A percentile compares a stretch with the other conserved stretches of the same genome.
phyloP scores from a whole-genome alignment of 2,329 filamentous ascomycete species.

The Nothopassalora personata region DNA sequence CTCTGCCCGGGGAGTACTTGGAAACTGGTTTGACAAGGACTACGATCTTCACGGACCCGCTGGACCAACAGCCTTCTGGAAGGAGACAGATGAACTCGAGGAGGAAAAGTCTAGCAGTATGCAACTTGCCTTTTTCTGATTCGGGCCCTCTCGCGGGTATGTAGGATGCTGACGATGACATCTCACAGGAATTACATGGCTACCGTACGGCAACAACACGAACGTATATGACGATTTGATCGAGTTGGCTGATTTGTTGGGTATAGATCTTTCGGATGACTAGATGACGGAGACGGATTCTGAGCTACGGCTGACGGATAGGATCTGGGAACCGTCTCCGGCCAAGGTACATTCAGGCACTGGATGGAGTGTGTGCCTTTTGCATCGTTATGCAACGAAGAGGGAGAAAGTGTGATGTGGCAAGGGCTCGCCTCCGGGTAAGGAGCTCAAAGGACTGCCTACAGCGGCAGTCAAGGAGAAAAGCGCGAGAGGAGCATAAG shows the following conservation, averaged over 20 bases:
- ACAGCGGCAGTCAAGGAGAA: too few species aligned
- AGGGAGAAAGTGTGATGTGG: neutral
- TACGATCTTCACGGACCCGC: slow-evolving; percentile 63
- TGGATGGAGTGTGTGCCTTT: neutral
- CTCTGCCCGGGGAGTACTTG: slow-evolving; percentile 63
- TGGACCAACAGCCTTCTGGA: slow-evolving; percentile 75
- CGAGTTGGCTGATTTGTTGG: neutral
- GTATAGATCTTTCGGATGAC: slow-evolving; percentile 7
- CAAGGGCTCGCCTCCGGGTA: neutral
- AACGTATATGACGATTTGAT: neutral
- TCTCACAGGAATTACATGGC: slow-evolving; percentile 1
- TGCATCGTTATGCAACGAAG: neutral
- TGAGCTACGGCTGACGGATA: slow-evolving; percentile 2
- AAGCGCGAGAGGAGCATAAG: neutral
- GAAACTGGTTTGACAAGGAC: slow-evolving; percentile 76
- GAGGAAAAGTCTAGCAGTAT: slow-evolving; percentile 26
- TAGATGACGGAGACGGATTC: slow-evolving; percentile 7
- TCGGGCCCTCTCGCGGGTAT: neutral
- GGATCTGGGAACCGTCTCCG: slow-evolving; percentile 2
- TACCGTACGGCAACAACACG: slow-evolving; percentile 3
- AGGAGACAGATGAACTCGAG: slow-evolving; percentile 52
- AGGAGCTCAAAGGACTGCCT: neutral
- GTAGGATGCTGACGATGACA: neutral
- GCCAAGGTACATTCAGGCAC: neutral
- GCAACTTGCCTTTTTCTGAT: slow-evolving; percentile 21